Base-by-base conservation (phyloP, 2,329 filamentous ascomycete genomes). In the Pseudogymnoascus sp. region DNA sequence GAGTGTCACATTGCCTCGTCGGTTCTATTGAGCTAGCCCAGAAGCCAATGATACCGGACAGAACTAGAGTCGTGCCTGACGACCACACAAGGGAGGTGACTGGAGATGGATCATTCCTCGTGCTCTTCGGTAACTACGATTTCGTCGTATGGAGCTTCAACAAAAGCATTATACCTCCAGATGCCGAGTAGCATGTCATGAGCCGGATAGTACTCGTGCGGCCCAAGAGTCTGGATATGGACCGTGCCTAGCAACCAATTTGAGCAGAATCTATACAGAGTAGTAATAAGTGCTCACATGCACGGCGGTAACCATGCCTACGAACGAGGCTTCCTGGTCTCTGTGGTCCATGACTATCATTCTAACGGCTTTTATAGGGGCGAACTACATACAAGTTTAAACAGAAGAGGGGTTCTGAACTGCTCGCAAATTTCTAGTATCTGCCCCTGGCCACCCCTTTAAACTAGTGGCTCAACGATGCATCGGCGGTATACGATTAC, bases 91-190 rank as follows among this genome's bases (percentile, higher is more conserved):
- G n/a, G 10, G 43, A 59, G 16, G 28, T 59, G 12, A n/a, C n/a
- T 22, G 61, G 61, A 19, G 61, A 62, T 59, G 61, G 43, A 12
- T 59, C 40, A 3, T 62, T 62, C 14, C 33, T 62, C 10, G 10
- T 62, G 12, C 46, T 62, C 16, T 62, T 62, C n/a, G 61, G 40
- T 19, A n/a, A 62, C 56, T 28, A 59, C 16, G 61, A 59, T 60
- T 62, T 33, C 12, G 61, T 62, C 41, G 61, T 60, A 7, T 62
- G 61, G 61, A 59, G 26, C 43, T 62, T 26, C 43, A 53, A 62
- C 35, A 37, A 43, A 38, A 59, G 53, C 26, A 62, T 62, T 24
- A 24, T 6, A 14, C 28, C 24, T 16, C 61, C 61, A 11, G 22
- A 35, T 38, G 22, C 12, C 37, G 56, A 60, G 1, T 53, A 53